phyloP scores from a whole-genome alignment of 176 grass and related monocot species.

The Raddia distichophylla region DNA sequence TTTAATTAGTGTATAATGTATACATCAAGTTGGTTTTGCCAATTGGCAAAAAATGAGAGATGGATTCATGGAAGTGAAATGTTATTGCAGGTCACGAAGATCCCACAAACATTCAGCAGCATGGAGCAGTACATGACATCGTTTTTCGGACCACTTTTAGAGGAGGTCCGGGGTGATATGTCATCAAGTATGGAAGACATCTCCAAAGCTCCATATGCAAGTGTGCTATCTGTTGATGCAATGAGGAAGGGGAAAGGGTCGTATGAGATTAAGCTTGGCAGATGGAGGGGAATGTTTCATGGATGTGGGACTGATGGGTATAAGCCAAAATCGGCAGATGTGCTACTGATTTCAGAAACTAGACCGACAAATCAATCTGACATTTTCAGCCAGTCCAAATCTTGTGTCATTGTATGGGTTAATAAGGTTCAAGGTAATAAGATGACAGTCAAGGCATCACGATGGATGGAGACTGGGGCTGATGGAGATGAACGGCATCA shows the following conservation, averaged over 20 bases:
- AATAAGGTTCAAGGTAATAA: conserved; percentile 53
- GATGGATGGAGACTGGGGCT: conserved; percentile 50
- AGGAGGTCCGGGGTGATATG: conserved; percentile 68
- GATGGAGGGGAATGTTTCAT: conserved; percentile 40
- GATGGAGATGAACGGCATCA: conserved; percentile 43
- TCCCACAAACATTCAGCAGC: conserved; percentile 56
- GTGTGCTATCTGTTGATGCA: conserved; percentile 43
- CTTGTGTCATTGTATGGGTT: conserved; percentile 63
- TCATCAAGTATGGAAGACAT: conserved; percentile 60
- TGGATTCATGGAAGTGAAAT: conserved; percentile 38
- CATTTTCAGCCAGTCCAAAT: conserved; percentile 57
- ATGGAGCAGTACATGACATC: conserved; percentile 72
- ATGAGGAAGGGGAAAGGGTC: conserved; percentile 43
- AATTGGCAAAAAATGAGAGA: neutral
- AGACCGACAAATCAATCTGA: conserved; percentile 55
- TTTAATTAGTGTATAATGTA: conserved; percentile 7
- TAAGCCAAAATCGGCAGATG: conserved; percentile 61
- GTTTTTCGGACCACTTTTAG: conserved; percentile 68
- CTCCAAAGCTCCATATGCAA: conserved; percentile 54
- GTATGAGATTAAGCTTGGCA: conserved; percentile 59
- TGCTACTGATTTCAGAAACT: conserved; percentile 66
- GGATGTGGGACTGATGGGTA: conserved; percentile 47
- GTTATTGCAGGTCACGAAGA: conserved; percentile 55
- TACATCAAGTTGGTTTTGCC: conserved; percentile 5
- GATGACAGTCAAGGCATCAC: conserved; percentile 62